A percentile compares a stretch with the other conserved stretches of the same genome.
phyloP scores from a whole-genome alignment of 495 filamentous ascomycete genomes.

The Tuber melanosporum region DNA sequence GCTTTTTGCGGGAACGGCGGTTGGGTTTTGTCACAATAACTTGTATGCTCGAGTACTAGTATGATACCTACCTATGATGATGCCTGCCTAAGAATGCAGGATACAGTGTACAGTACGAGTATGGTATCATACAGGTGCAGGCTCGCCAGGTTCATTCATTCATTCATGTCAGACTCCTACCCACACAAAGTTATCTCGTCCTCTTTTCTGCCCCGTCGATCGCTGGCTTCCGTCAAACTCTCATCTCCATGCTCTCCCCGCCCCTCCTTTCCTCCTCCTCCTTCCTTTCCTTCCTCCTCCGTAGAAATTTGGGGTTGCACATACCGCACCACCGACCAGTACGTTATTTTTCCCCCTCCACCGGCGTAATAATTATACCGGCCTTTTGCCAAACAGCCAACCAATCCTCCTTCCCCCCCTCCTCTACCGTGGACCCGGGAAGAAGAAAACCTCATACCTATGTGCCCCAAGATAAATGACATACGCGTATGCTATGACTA shows the following conservation, averaged over 20 bases:
- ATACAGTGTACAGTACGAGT: too few species aligned
- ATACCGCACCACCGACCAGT: background rate
- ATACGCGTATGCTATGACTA: background rate
- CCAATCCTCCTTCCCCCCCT: background rate
- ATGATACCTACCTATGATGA: too few species aligned
- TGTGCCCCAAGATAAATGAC: background rate
- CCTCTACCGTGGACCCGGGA: background rate
- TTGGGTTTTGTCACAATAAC: background rate
- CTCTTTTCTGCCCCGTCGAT: too few species aligned
- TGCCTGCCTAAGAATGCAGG: too few species aligned
- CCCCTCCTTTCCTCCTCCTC: background rate
- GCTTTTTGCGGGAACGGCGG: background rate
- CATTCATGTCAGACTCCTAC: too few species aligned
- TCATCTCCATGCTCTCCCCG: background rate
- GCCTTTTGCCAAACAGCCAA: background rate
- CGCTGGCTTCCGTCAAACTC: too few species aligned
- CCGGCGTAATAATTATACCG: background rate
- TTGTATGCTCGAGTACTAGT: too few species aligned
- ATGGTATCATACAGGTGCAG: too few species aligned
- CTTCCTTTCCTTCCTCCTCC: background rate
- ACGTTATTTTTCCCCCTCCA: background rate
- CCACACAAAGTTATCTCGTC: too few species aligned
- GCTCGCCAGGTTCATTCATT: too few species aligned
- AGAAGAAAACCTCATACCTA: background rate
- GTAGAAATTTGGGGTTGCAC: background rate